Percentiles rank a stretch among this genome's conserved stretches.
Conservation (phyloP, 306 rosid genomes). For the Quercus bicolor region DNA sequence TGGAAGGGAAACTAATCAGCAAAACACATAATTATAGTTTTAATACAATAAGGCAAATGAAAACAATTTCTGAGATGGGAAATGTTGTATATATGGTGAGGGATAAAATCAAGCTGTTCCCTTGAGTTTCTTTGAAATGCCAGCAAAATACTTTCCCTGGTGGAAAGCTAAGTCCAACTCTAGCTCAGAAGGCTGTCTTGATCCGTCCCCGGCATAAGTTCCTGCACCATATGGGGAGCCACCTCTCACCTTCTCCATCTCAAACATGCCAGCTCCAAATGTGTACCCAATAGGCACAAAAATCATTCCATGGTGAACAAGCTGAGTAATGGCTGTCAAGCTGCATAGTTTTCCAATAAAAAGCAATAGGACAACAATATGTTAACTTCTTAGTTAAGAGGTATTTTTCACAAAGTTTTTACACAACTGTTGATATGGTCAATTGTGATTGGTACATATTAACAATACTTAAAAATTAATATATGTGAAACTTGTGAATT, state of each 20-base stretch:
- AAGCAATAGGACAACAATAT: neutral
- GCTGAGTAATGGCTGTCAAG: constrained; percentile 89
- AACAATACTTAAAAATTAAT: neutral
- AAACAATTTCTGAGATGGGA: constrained; percentile 20
- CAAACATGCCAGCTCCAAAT: constrained; percentile 95
- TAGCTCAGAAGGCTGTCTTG: constrained; percentile 76
- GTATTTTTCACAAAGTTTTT: neutral
- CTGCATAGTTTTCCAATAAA: constrained; percentile 41
- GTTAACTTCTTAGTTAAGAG: neutral
- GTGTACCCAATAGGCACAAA: constrained; percentile 90
- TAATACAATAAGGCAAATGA: constrained; percentile 11
- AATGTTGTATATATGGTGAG: constrained; percentile 21
- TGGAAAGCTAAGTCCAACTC: constrained; percentile 91
- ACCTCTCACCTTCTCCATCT: constrained; percentile 78
- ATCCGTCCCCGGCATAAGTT: constrained; percentile 77
- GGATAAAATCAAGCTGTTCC: constrained; percentile 45
- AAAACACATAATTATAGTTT: constrained; percentile 8
- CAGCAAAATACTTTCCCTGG: constrained; percentile 82
- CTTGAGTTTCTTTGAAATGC: constrained; percentile 83
- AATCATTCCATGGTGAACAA: constrained; percentile 90
- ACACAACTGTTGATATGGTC: too few relatives aligned
- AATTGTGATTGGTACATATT: too few relatives aligned
- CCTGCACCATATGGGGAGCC: constrained; percentile 93
- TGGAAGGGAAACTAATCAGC: constrained; percentile 11
- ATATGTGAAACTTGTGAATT: neutral